A percentile compares a stretch with the other conserved stretches of the same genome.
Evolutionary conservation across 2,329 filamentous ascomycete genomes (phyloP).

Genomic region (Pseudogymnoascus sp.): DNA sequence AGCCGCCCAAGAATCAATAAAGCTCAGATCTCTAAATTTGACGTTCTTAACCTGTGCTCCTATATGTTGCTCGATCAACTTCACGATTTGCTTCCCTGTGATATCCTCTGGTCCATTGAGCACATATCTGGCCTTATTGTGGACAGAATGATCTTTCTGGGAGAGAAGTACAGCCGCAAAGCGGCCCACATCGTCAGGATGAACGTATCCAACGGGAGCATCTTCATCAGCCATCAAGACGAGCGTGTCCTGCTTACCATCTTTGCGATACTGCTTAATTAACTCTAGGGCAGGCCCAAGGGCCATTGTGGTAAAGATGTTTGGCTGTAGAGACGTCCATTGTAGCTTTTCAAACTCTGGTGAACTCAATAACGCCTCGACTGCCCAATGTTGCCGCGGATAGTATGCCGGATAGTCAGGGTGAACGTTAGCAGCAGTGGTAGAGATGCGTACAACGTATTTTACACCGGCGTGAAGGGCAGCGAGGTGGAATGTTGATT

Average conservation of each 20-base stretch:
- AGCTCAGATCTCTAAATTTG: conserved; percentile 27
- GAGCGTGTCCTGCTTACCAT: conserved; percentile 28
- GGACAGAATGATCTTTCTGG: conserved; percentile 23
- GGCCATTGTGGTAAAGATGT: conserved; percentile 23
- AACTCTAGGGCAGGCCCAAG: conserved; percentile 23
- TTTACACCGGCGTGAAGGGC: conserved; percentile 32
- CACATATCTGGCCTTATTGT: conserved; percentile 32
- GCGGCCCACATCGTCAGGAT: conserved; percentile 30
- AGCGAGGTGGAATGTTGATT: conserved; percentile 31
- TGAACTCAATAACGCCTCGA: conserved; percentile 32
- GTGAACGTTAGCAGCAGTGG: conserved; percentile 31
- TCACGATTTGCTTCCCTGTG: conserved; percentile 30
- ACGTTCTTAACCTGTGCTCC: conserved; percentile 26
- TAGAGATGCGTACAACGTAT: conserved; percentile 38
- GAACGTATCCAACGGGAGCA: conserved; percentile 27
- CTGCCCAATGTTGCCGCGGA: conserved; percentile 34
- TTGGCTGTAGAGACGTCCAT: conserved; percentile 36
- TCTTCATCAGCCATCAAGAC: conserved; percentile 26
- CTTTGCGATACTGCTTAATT: conserved; percentile 30
- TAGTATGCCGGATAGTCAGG: conserved; percentile 32
- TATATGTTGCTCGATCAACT: conserved; percentile 31
- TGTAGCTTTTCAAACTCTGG: conserved; percentile 30
- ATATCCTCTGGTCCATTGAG: conserved; percentile 35
- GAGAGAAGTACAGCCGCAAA: conserved; percentile 32
- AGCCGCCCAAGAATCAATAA: conserved; percentile 20